Evolutionary conservation across 2,329 filamentous ascomycete genomes (phyloP).

Genomic region (Trichoderma endophyticum): DNA sequence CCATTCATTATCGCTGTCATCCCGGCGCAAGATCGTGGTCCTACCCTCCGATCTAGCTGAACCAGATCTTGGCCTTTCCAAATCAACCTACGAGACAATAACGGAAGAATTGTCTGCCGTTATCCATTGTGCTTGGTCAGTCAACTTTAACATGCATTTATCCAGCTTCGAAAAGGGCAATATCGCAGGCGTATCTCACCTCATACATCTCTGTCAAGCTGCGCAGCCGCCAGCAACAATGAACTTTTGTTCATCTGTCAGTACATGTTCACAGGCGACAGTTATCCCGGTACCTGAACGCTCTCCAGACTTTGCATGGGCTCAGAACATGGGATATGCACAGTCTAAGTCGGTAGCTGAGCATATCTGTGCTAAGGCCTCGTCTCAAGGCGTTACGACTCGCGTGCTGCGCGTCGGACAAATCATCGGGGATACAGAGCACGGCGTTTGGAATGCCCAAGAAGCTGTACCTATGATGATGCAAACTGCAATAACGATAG

Average conservation of each 20-base stretch:
- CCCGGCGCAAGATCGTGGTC: conserved; percentile 38
- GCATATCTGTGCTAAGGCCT: conserved; percentile 37
- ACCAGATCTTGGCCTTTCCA: background rate
- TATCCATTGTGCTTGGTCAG: conserved; percentile 53
- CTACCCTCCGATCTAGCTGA: conserved; percentile 33
- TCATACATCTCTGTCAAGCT: background rate
- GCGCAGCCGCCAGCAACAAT: background rate
- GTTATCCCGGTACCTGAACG: conserved; percentile 3
- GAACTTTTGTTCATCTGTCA: conserved; percentile 12
- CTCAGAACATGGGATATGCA: conserved; percentile 43
- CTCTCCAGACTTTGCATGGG: conserved; percentile 35
- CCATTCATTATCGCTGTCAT: conserved; percentile 25
- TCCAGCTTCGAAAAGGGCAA: conserved; percentile 40
- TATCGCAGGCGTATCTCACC: background rate
- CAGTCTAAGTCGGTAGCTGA: conserved; percentile 41
- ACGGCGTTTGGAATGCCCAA: conserved; percentile 48
- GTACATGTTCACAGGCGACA: background rate
- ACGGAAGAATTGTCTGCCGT: conserved; percentile 35
- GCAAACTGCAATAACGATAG: conserved; percentile 42
- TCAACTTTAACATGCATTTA: conserved; percentile 55
- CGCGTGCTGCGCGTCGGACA: conserved; percentile 48
- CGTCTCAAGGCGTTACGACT: conserved; percentile 30
- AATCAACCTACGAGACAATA: conserved; percentile 12
- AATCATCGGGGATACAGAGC: conserved; percentile 44
- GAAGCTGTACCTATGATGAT: conserved; percentile 54